These are phyloP conservation scores for Hypoxylon sp. DNA, from an alignment of 2,329 filamentous ascomycete species.

Conservation along the genomic window DNA sequence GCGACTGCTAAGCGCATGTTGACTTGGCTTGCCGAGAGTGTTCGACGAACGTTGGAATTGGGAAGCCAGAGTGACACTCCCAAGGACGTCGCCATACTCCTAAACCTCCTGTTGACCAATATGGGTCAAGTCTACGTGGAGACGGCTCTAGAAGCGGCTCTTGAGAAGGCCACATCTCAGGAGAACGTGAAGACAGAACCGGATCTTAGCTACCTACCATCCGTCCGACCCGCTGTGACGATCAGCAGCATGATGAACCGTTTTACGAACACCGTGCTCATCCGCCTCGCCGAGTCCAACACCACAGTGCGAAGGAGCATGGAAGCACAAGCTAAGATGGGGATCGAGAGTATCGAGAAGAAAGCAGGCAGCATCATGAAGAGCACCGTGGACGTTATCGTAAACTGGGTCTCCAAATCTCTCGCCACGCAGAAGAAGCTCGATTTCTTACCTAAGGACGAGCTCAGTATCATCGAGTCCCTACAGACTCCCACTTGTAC, in stretches of 20 bases:
- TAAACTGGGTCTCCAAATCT: constrained; percentile 82
- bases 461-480: constrained; percentile 76
- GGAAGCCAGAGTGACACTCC: constrained; percentile 89
- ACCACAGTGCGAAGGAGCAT: constrained; percentile 91
- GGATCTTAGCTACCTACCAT: constrained; percentile 85
- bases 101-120: constrained; percentile 85
- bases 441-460: constrained; percentile 90
- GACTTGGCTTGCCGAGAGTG: constrained; percentile 95
- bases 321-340: constrained; percentile 83
- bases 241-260: constrained; percentile 95
- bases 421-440: constrained; percentile 86
- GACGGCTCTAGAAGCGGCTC: constrained; percentile 76
- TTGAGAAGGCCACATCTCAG: constrained; percentile 80
- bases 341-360: constrained; percentile 84
- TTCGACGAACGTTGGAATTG: constrained; percentile 91
- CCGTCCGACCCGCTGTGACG: constrained; percentile 84
- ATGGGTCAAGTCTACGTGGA: constrained; percentile 88
- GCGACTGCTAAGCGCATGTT: constrained; percentile 98
- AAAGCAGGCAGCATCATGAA: constrained; percentile 78
- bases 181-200: constrained; percentile 88
- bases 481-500: constrained; percentile 90
- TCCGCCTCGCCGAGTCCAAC: constrained; percentile 89
- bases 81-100: constrained; percentile 89
- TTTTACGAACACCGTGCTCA: constrained; percentile 90
- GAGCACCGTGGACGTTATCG: constrained; percentile 73